Conservation (phyloP, 768 basidiomycete genomes). For the Suillus brevipes region DNA sequence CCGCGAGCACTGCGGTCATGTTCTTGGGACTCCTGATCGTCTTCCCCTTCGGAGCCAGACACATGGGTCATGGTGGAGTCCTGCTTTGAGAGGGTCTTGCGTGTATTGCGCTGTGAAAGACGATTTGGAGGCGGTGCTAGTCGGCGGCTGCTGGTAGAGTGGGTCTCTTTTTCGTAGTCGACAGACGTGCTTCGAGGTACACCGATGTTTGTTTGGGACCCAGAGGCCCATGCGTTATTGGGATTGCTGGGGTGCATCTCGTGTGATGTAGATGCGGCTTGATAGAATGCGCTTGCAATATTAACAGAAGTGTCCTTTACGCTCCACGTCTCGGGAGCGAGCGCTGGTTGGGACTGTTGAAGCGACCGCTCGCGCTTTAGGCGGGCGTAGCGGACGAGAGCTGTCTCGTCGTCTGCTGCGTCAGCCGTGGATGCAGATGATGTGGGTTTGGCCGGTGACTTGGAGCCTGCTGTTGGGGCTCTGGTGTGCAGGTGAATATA, state of each 20-base stretch:
- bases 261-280: conserved; percentile 52
- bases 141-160: conserved; percentile 53
- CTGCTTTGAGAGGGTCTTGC: conserved; percentile 57
- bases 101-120: conserved; percentile 32
- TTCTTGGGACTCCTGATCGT: conserved; percentile 28
- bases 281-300: conserved; percentile 77
- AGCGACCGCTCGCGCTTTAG: conserved; percentile 44
- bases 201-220: conserved; percentile 43
- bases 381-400: conserved; percentile 48
- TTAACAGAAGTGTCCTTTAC: conserved; percentile 86
- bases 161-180: conserved; percentile 72
- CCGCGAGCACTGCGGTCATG: conserved; percentile 46
- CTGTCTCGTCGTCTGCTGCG: conserved; percentile 45
- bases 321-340: conserved; percentile 66
- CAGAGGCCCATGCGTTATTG: conserved; percentile 68
- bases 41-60: conserved; percentile 72
- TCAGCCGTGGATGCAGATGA: conserved; percentile 41
- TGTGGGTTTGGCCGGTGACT: conserved; percentile 58
- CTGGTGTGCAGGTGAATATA: conserved; percentile 35
- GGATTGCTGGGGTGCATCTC: conserved; percentile 51
- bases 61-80: conserved; percentile 50
- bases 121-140: conserved; percentile 63
- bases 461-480: conserved; percentile 53
- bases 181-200: conserved; percentile 77
- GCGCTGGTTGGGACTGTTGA: conserved; percentile 20